These are phyloP conservation scores for Podospora sp. DNA, from an alignment of 495 filamentous ascomycete genomes.

Conservation along the genomic window DNA sequence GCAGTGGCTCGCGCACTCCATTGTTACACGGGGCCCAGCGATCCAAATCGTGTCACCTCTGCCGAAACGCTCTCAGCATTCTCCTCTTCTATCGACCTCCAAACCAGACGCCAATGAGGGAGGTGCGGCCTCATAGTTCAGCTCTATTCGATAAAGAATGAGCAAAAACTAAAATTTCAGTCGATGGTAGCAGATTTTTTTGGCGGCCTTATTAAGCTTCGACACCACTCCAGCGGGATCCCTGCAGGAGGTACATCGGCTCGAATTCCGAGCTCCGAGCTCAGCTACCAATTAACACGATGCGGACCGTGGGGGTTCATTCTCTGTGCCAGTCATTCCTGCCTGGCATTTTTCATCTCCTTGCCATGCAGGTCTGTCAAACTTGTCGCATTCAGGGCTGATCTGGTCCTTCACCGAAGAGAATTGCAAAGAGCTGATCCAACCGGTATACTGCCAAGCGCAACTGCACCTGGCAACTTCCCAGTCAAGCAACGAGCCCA, in stretches of 20 bases:
- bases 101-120: neutral
- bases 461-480: neutral
- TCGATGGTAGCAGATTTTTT: neutral
- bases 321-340: neutral
- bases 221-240: neutral
- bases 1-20: neutral
- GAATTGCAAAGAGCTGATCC: neutral
- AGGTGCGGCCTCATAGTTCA: neutral
- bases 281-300: neutral
- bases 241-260: neutral
- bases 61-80: neutral
- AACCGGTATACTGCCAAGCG: neutral
- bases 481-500: neutral
- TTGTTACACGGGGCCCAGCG: neutral
- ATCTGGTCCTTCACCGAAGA: too few relatives aligned
- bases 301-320: neutral
- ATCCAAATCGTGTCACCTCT: neutral
- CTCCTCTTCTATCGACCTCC: neutral
- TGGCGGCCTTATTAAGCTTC: slow-evolving; percentile 4
- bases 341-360: neutral
- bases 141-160: neutral
- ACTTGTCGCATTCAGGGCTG: too few relatives aligned
- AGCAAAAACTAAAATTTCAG: neutral
- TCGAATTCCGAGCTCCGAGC: neutral
- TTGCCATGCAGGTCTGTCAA: neutral